These are phyloP conservation scores for Boletus vermiculosoides DNA, from an alignment of 768 basidiomycete genomes.

Conservation along the genomic window DNA sequence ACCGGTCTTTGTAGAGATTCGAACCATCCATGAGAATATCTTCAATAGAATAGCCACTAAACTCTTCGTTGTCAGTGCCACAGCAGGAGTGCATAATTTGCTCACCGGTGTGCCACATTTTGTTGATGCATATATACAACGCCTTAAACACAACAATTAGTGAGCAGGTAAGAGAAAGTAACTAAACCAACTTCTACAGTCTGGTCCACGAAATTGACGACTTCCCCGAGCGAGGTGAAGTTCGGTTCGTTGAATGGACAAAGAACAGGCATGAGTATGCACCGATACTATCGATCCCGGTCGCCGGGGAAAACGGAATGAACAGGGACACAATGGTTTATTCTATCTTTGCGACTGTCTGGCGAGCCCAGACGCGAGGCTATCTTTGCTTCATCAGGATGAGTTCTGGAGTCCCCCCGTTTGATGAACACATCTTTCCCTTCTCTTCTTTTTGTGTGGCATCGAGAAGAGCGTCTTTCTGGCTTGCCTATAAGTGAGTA, in stretches of 20 bases:
- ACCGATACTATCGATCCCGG: too few relatives aligned
- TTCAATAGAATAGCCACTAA: constrained; percentile 23
- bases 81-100: neutral
- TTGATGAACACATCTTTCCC: constrained; percentile 16
- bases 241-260: constrained; percentile 5
- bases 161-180: too few relatives aligned
- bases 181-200: constrained; percentile 21
- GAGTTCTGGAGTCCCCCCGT: too few relatives aligned
- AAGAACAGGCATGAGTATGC: too few relatives aligned
- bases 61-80: neutral
- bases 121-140: constrained; percentile 36
- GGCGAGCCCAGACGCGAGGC: too few relatives aligned
- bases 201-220: constrained; percentile 29
- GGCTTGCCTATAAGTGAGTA: too few relatives aligned
- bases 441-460: neutral
- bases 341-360: too few relatives aligned
- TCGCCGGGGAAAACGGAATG: constrained; percentile 16
- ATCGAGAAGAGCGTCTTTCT: too few relatives aligned
- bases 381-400: too few relatives aligned
- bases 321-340: constrained; percentile 3
- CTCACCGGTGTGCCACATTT: constrained; percentile 37
- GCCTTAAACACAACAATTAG: constrained; percentile 19
- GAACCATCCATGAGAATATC: constrained; percentile 36
- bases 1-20: constrained; percentile 20
- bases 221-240: constrained; percentile 28